Conservation (phyloP, 495 filamentous ascomycete genomes). For the Talaromyces liani region DNA sequence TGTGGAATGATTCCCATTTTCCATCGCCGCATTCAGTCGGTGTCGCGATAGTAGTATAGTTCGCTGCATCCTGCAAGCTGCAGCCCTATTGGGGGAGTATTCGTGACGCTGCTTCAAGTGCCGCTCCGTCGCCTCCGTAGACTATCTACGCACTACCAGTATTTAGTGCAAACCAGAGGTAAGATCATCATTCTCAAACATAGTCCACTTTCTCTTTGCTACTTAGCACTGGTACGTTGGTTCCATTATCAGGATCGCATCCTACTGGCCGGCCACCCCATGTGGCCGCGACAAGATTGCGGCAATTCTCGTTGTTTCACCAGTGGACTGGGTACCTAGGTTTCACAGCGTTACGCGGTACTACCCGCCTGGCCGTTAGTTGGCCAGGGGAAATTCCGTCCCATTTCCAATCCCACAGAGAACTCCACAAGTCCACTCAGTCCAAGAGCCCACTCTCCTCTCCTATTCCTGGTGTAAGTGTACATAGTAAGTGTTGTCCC, state of each 20-base stretch:
- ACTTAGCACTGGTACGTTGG: neutral
- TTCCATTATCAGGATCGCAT: neutral
- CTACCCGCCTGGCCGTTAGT: slow-evolving; percentile 1
- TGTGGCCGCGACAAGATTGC: neutral
- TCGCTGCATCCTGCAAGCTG: neutral
- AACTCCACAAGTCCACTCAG: neutral
- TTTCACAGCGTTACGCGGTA: neutral
- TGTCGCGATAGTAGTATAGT: neutral
- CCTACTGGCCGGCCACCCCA: neutral
- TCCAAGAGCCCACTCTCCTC: neutral
- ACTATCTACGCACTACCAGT: neutral
- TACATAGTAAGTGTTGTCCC: neutral
- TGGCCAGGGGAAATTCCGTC: neutral
- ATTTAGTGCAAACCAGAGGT: neutral
- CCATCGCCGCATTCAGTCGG: neutral
- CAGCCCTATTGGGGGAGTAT: neutral
- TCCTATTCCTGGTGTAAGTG: neutral
- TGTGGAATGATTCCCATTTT: neutral
- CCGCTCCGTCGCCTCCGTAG: neutral
- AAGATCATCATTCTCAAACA: neutral
- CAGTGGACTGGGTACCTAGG: neutral
- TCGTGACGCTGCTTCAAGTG: neutral
- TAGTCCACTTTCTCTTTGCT: neutral
- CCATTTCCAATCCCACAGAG: neutral
- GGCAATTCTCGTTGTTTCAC: neutral